Evolutionary conservation across 768 basidiomycete species (phyloP).

Genomic region (Dioszegia crocea): DNA sequence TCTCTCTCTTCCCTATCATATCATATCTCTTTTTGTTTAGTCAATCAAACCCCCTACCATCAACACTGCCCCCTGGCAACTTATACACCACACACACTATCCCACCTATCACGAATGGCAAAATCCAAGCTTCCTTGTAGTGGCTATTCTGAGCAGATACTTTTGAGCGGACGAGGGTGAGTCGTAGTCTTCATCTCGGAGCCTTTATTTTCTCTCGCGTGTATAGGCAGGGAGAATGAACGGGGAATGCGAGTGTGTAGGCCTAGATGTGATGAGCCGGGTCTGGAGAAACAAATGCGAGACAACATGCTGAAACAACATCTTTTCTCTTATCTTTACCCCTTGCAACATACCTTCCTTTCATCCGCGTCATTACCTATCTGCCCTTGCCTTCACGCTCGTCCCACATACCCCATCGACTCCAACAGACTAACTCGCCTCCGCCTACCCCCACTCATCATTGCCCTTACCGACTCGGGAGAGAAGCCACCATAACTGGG

Average conservation of each 20-base stretch:
- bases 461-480: conserved; percentile 42
- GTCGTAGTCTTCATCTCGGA: no score
- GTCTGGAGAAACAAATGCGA: neutral
- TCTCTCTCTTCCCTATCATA: no score
- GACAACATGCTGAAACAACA: neutral
- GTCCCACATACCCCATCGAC: neutral
- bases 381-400: neutral
- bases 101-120: conserved; percentile 26
- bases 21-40: no score
- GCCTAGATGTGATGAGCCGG: neutral
- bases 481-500: conserved; percentile 50
- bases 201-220: no score
- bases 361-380: neutral
- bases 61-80: neutral
- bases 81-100: neutral
- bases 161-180: conserved; percentile 34
- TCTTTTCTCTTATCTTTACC: neutral
- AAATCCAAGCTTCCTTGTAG: conserved; percentile 45
- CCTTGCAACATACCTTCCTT: conserved; percentile 2
- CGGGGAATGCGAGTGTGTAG: neutral
- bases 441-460: conserved; percentile 42
- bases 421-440: conserved; percentile 31
- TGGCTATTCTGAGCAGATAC: conserved; percentile 26
- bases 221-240: no score
- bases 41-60: no score